Conservation (phyloP, 306 rosid species). For the Trifolium fragiferum region DNA sequence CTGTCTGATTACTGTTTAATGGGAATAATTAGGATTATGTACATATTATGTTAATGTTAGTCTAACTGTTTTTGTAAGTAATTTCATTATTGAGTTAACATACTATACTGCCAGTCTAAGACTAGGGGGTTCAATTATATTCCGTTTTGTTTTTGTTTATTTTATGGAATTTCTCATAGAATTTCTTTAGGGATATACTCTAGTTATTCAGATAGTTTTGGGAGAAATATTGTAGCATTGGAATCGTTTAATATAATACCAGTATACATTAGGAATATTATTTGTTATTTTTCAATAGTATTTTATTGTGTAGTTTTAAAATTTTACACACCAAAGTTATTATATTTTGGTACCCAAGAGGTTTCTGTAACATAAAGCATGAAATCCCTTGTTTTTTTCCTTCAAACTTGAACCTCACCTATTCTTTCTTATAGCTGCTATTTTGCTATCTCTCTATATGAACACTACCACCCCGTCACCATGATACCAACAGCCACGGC, state of each 20-base stretch:
- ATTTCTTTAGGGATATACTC: not conserved
- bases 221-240: constrained; percentile 28
- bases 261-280: not conserved
- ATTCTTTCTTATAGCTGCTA: not conserved
- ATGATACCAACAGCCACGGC: not conserved
- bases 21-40: constrained; percentile 1
- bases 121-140: constrained; percentile 7
- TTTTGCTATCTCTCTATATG: not conserved
- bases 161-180: not conserved
- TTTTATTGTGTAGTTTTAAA: not conserved
- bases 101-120: not conserved
- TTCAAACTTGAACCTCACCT: not conserved
- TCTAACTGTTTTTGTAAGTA: not conserved
- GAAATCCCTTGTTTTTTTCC: constrained; percentile 5
- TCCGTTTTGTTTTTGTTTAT: not conserved
- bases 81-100: constrained; percentile 15
- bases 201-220: not conserved
- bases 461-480: not conserved
- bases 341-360: constrained; percentile 13
- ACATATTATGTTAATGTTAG: not conserved
- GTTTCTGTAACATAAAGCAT: constrained; percentile 23
- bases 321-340: constrained; percentile 34
- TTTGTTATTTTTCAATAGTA: not conserved
- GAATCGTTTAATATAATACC: not conserved
- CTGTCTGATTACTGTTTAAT: constrained; percentile 11